A percentile compares a stretch with the other conserved stretches of the same genome.
Evolutionary conservation across 805 yeast species (phyloP).

Genomic region (Alloascoidea africana): DNA sequence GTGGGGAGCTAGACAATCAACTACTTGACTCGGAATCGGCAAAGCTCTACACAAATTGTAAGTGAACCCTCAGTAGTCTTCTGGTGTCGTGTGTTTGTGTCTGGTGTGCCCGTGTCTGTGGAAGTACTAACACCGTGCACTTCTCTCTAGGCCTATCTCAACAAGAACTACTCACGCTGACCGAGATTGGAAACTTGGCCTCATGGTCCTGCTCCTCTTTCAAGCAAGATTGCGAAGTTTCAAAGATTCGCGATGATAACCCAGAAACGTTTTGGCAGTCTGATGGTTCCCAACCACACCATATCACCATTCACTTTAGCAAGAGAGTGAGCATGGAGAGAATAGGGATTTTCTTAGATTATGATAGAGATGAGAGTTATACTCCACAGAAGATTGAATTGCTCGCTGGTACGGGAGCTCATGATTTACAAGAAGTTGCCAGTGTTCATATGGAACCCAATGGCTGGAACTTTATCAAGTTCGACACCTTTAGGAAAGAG

Average conservation of each 20-base stretch:
- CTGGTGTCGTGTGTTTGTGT: too few relatives aligned
- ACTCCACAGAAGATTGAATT: slow-evolving; percentile 64
- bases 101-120: too few relatives aligned
- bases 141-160: slow-evolving; percentile 37
- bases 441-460: slow-evolving; percentile 45
- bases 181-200: slow-evolving; percentile 70
- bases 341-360: slow-evolving; percentile 59
- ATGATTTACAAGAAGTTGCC: slow-evolving; percentile 58
- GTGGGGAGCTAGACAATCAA: not conserved
- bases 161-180: slow-evolving; percentile 40
- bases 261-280: slow-evolving; percentile 84
- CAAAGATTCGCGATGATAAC: slow-evolving; percentile 57
- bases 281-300: slow-evolving; percentile 86
- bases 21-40: not conserved
- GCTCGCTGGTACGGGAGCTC: slow-evolving; percentile 65
- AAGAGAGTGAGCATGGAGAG: slow-evolving; percentile 57
- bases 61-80: not conserved
- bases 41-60: not conserved
- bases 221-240: slow-evolving; percentile 60
- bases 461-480: slow-evolving; percentile 64
- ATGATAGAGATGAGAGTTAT: slow-evolving; percentile 71
- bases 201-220: slow-evolving; percentile 71
- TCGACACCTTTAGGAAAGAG: slow-evolving; percentile 37
- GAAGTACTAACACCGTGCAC: not conserved
- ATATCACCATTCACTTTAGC: slow-evolving; percentile 62